Evolutionary conservation across 208 protist genomes (phyloP).

Genomic region (Novymonas esmeraldas): DNA sequence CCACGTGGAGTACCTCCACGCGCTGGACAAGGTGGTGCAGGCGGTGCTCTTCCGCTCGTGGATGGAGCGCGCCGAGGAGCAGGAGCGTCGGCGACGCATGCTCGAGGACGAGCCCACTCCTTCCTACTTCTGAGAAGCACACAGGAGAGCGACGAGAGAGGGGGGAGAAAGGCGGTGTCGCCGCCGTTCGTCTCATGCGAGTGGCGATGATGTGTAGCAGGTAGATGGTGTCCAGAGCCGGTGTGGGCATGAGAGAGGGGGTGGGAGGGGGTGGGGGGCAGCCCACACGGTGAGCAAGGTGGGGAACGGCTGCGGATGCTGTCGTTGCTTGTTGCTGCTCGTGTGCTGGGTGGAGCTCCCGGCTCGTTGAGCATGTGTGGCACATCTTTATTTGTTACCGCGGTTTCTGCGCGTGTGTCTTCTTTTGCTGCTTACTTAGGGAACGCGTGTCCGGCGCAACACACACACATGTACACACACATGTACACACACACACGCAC

Average conservation of each 20-base stretch:
- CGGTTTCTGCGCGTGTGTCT: background rate
- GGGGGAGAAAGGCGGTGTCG: too few relatives aligned
- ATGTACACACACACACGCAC: background rate
- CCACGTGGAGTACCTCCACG: slow-evolving; percentile 57
- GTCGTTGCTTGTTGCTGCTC: too few relatives aligned
- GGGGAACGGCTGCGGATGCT: too few relatives aligned
- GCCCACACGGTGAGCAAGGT: too few relatives aligned
- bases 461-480: background rate
- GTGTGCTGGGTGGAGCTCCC: too few relatives aligned
- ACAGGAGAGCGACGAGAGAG: background rate
- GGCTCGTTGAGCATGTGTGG: too few relatives aligned
- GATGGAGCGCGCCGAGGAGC: slow-evolving; percentile 62
- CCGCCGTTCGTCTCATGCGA: too few relatives aligned
- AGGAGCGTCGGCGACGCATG: slow-evolving; percentile 62
- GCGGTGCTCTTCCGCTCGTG: slow-evolving; percentile 61
- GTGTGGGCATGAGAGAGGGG: too few relatives aligned
- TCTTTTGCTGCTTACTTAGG: too few relatives aligned
- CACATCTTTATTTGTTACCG: background rate
- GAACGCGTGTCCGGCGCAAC: background rate
- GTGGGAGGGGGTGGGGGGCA: too few relatives aligned
- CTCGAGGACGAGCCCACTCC: slow-evolving; percentile 50
- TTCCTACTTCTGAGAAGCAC: slow-evolving; percentile 24
- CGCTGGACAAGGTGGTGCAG: slow-evolving; percentile 82
- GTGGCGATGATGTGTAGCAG: too few relatives aligned
- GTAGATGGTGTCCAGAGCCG: too few relatives aligned